A percentile compares a stretch with the other conserved stretches of the same genome.
Conservation (phyloP, 345 rosid species). For the Diplotaxis tenuifolia region DNA sequence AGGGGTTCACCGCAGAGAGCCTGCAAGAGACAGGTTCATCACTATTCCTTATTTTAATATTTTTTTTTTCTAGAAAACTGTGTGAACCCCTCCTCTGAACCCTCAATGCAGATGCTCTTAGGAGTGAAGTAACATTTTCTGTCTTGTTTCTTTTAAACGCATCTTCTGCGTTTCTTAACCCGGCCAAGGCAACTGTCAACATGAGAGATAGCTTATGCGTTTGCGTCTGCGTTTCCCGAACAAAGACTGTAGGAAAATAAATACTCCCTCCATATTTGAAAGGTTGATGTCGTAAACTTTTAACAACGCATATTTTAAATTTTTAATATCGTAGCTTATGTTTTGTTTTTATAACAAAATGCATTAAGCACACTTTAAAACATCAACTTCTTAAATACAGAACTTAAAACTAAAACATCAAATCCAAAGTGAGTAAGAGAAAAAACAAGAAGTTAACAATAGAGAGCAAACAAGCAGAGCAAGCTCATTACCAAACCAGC, state of each 20-base stretch:
- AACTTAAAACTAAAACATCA: not conserved
- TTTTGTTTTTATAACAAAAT: no score
- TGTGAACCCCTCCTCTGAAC: no score
- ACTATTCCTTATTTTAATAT: no score
- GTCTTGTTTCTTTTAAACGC: not conserved
- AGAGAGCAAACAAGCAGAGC: constrained; percentile 33
- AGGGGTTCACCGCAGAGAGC: no score
- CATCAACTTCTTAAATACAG: not conserved
- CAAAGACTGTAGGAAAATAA: no score
- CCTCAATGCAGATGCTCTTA: not conserved
- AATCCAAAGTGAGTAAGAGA: not conserved
- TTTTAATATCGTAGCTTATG: not conserved
- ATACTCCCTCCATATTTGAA: not conserved
- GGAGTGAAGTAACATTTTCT: not conserved
- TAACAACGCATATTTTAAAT: no score
- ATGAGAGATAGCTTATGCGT: no score
- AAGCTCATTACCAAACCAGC: constrained; percentile 43
- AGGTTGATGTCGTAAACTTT: not conserved
- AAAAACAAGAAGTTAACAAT: constrained; percentile 10
- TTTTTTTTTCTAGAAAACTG: no score
- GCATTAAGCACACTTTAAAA: not conserved
- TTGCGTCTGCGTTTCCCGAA: no score
- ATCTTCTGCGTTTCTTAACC: not conserved
- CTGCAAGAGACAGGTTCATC: no score
- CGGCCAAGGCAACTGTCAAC: not conserved